Base-by-base conservation (phyloP, 2,329 filamentous ascomycete genomes). In the Sclerotiophoma versabilis region DNA sequence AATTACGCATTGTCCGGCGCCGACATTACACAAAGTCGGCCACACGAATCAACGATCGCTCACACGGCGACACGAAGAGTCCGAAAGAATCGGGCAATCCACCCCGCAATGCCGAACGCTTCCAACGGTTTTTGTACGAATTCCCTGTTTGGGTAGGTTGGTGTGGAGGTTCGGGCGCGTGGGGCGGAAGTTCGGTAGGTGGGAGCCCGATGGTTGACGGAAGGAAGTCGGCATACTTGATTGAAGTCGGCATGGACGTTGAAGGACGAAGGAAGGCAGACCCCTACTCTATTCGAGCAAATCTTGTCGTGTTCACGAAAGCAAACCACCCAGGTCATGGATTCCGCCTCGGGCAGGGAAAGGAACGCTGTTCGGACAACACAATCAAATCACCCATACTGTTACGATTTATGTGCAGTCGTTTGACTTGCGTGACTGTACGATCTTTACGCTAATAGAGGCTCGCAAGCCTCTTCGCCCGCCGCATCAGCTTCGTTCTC, bases 71-170 rank as follows among this genome's bases (percentile, higher is more conserved):
- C 7, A 19, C 27, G 30, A 36, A 45, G 34, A 30, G 39, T 30
- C 34, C 51, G 51, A 54, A 36, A n/a, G 12, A 41, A 41, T 49
- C 51, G 51, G 51, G 51, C 51, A 54, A 46, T 20, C n/a, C 45
- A 45, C 45, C 39, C 51, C 51, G 51, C 51, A 54, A 54, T 54
- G 51, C 51, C 51, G 51, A 56, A 38, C 29, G 47, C 29, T 37
- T 51, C 42, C 48, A 19, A 56, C 33, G 30, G 36, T 36, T 47
- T 19, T 54, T 54, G 34, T 33, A 12, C 20, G 17, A 50, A 15
- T 43, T 50, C 17, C 53, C 53, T 33, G 36, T 32, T 52, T 19
- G 17, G 46, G 36, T 19, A 51, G 42, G 42, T 51, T 23, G 29
- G 12, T 22, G 12, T 42, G 30, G 26, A 49, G 27, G 27, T 17